Evolutionary conservation across 208 protist genomes (phyloP).

Genomic region (Leishmania lainsoni): DNA sequence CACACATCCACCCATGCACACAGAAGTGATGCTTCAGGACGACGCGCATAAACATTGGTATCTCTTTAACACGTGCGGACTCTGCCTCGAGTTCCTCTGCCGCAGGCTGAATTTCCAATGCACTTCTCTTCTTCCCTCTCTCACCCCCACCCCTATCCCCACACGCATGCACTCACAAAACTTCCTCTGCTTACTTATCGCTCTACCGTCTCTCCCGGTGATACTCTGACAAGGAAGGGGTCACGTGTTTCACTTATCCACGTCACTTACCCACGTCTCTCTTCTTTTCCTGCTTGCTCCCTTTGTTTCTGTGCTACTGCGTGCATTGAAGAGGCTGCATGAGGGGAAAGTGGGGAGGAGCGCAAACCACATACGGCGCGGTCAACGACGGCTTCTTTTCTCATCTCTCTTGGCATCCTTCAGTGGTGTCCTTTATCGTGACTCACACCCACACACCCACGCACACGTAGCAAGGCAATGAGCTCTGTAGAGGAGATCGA

Average conservation of each 20-base stretch:
- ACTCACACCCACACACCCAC: not conserved
- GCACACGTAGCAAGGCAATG: constrained; percentile 20
- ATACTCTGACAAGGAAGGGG: not conserved
- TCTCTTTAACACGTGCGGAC: not conserved
- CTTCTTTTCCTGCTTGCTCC: not conserved
- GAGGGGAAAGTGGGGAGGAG: too few relatives aligned
- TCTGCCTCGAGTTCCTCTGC: not conserved
- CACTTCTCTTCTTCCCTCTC: not conserved
- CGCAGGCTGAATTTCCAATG: not conserved
- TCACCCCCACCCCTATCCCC: not conserved
- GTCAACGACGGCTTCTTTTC: not conserved
- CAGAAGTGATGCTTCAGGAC: not conserved
- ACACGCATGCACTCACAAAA: not conserved
- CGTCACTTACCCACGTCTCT: not conserved
- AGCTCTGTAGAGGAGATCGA: constrained; percentile 67
- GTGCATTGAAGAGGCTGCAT: too few relatives aligned
- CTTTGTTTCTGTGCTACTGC: not conserved
- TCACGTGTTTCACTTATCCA: not conserved
- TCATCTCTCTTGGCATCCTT: constrained; percentile 3
- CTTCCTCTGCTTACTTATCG: not conserved
- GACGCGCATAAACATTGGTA: too few relatives aligned
- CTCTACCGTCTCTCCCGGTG: not conserved
- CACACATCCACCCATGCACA: not conserved
- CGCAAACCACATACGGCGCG: not conserved
- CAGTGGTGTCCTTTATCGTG: not conserved